Percentiles rank a stretch among this genome's conserved stretches.
phyloP scores from a whole-genome alignment of 331 rosid genomes.

The Telfairia occidentalis region DNA sequence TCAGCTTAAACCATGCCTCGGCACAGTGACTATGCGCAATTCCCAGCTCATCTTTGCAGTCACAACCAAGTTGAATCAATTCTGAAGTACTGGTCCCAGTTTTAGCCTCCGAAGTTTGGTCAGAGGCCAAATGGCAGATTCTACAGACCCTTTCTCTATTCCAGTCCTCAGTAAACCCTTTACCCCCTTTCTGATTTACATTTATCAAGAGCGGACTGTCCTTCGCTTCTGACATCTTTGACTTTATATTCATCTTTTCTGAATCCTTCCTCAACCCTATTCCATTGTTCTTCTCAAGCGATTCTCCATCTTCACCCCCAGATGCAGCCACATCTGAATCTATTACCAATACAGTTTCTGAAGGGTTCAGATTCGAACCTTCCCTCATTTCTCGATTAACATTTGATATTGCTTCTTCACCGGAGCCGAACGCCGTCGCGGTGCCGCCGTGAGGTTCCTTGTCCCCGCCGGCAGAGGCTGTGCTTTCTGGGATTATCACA shows the following conservation, averaged over 20 bases:
- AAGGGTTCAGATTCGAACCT: neutral
- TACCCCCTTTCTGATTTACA: conserved; percentile 35
- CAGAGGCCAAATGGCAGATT: conserved; percentile 71
- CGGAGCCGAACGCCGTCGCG: neutral
- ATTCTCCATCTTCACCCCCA: neutral
- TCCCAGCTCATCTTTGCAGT: conserved; percentile 84
- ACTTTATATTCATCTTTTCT: conserved; percentile 15
- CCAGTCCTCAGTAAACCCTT: conserved; percentile 27
- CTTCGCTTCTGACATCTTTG: conserved; percentile 35
- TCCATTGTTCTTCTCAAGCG: neutral
- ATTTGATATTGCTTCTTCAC: neutral
- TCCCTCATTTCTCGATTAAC: neutral
- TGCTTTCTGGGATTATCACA: conserved; percentile 3
- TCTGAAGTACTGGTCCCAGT: conserved; percentile 23
- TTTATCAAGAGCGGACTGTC: conserved; percentile 40
- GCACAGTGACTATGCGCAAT: conserved; percentile 80
- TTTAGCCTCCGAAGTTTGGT: conserved; percentile 35
- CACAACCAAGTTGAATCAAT: conserved; percentile 78
- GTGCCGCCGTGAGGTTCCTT: neutral
- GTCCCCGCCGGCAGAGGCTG: neutral
- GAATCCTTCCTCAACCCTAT: neutral
- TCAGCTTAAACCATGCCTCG: conserved; percentile 84
- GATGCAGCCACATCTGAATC: conserved; percentile 1
- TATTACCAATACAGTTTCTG: neutral
- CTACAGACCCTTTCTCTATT: conserved; percentile 76